Base-by-base conservation (phyloP, 2,329 filamentous ascomycete species). In the Claviceps sp. region DNA sequence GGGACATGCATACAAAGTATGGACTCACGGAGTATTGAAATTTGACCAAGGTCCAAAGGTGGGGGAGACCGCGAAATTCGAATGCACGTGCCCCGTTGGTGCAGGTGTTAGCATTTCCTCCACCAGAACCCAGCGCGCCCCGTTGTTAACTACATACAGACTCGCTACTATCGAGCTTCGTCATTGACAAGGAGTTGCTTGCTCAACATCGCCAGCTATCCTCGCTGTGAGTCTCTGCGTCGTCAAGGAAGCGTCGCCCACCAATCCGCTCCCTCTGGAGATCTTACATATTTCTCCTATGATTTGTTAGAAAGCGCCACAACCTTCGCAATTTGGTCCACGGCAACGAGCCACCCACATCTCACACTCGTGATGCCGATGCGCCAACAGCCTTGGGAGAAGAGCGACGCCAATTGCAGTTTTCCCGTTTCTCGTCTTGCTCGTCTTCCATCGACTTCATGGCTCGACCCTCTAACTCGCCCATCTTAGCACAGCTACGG, bases 401-500 rank as follows among this genome's bases (percentile, higher is more conserved):
- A 40, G 48, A 48, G 44, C 48, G 44, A 26, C 47, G 14, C 49
- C 54, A 44, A 37, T 51, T 51, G 44, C 40, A 38, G 45, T 38
- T 46, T 41, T 41, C 47, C n/a, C 40, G 16, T 24, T n/a, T 22
- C 9, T 9, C 20, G 18, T 22, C 30, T 11, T 34, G 30, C 30
- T 43, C 24, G 40, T 16, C 49, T 43, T 34, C 43, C 50, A 56
- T 49, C 56, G 53, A 53, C 57, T 55, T 60, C 59, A 84, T 83
- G 80, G 76, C 76, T 61, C 72, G 73, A 59, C 66, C 73, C 54
- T 72, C 73, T 58, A 71, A 65, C 52, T 72, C 75, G 49, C 71
- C 77, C 50, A 74, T 82, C 58, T 69, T 82, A 49, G 67, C 74
- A 52, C 76, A 81, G 63, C 71, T 85, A 52, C 73, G 73, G 56